These are phyloP conservation scores for Collybia mongolica DNA, from an alignment of 768 basidiomycete species.

Conservation along the genomic window DNA sequence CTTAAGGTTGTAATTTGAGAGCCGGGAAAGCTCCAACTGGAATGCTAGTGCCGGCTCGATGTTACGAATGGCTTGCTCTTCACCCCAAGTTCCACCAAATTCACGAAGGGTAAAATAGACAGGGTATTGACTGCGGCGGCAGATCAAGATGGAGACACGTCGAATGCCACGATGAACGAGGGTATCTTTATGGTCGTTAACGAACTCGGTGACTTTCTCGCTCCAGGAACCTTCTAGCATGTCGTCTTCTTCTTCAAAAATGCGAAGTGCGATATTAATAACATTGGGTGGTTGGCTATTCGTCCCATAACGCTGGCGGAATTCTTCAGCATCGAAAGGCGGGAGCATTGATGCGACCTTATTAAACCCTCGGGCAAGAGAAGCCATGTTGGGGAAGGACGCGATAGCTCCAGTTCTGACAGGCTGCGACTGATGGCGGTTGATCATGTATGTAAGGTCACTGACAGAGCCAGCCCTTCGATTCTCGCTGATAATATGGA, in stretches of 20 bases:
- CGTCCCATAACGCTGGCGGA: slow-evolving; percentile 70
- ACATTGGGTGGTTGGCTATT: slow-evolving; percentile 85
- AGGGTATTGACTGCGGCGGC: slow-evolving; percentile 89
- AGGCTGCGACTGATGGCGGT: slow-evolving; percentile 83
- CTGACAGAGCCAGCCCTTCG: slow-evolving; percentile 91
- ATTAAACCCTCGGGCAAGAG: slow-evolving; percentile 71
- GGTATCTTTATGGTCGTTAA: slow-evolving; percentile 64
- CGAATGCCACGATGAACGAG: slow-evolving; percentile 81
- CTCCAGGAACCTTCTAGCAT: slow-evolving; percentile 77
- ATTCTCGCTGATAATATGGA: slow-evolving; percentile 43
- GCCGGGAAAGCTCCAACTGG: slow-evolving; percentile 94
- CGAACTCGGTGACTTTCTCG: slow-evolving; percentile 63
- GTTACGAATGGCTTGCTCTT: slow-evolving; percentile 96
- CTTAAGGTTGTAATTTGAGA: slow-evolving; percentile 94
- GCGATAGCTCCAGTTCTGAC: slow-evolving; percentile 89
- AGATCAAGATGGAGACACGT: slow-evolving; percentile 89
- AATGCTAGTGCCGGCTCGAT: slow-evolving; percentile 98
- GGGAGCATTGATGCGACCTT: slow-evolving; percentile 76
- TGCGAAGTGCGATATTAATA: slow-evolving; percentile 88
- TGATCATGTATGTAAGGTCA: slow-evolving; percentile 92
- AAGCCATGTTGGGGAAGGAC: slow-evolving; percentile 76
- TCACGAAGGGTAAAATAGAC: slow-evolving; percentile 91
- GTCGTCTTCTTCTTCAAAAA: slow-evolving; percentile 81
- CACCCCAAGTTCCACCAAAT: slow-evolving; percentile 72
- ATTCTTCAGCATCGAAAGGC: slow-evolving; percentile 68